Percentiles rank a stretch among this genome's conserved stretches.
These are phyloP conservation scores for Corchorus capsularis DNA, from an alignment of 345 rosid species.

Conservation along the genomic window DNA sequence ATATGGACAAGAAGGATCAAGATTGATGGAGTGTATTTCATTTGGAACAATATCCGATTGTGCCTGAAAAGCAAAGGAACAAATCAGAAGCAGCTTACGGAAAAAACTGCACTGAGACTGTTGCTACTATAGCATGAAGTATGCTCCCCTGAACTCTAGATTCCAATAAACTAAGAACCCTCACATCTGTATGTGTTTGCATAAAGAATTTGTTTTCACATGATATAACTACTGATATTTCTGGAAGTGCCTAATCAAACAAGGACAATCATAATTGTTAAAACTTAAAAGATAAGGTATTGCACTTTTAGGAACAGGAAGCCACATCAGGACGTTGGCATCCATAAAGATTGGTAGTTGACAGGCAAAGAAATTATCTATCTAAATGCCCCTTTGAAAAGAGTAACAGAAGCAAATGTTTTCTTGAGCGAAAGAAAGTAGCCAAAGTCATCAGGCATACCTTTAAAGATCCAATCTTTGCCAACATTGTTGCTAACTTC, in stretches of 20 bases:
- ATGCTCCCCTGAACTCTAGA: background rate
- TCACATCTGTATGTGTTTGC: background rate
- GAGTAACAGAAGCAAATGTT: constrained; percentile 3
- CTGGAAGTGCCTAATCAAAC: background rate
- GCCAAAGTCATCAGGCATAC: constrained; percentile 31
- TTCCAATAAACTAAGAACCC: constrained; percentile 3
- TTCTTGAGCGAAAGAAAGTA: background rate
- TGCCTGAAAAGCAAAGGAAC: constrained; percentile 50
- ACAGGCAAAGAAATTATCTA: background rate
- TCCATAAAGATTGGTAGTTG: background rate
- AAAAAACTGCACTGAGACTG: background rate
- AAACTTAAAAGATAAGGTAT: background rate
- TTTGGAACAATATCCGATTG: constrained; percentile 78
- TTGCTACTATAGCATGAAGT: background rate
- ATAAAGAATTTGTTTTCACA: background rate
- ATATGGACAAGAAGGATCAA: constrained; percentile 77
- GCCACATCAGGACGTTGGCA: background rate
- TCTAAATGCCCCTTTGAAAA: background rate
- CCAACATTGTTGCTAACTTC: constrained; percentile 69
- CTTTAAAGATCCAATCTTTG: constrained; percentile 64
- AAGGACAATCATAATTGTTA: background rate
- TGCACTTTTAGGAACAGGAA: background rate
- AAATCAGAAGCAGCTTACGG: background rate
- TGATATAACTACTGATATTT: background rate
- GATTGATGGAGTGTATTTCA: constrained; percentile 80